phyloP scores from a whole-genome alignment of 768 basidiomycete genomes.

The Agaricus subrufescens region DNA sequence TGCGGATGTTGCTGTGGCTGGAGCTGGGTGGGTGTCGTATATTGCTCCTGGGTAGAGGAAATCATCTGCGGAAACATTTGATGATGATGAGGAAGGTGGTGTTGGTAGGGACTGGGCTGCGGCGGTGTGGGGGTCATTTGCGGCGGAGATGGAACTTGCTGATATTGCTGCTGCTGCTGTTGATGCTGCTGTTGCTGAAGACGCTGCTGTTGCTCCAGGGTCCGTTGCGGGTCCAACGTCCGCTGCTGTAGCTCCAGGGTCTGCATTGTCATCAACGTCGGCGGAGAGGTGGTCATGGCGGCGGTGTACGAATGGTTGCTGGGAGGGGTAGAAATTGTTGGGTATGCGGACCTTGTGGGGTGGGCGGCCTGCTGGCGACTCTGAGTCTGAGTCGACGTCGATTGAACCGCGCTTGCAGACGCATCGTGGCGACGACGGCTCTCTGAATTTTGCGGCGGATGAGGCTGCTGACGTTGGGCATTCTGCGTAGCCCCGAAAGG shows the following conservation, averaged over 20 bases:
- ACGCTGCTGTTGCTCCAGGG: neutral
- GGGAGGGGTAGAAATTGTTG: conserved; percentile 25
- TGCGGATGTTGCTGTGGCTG: conserved; percentile 7
- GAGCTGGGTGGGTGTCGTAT: conserved; percentile 13
- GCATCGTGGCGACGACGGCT: conserved; percentile 2
- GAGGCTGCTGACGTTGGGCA: neutral
- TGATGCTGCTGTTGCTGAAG: conserved; percentile 10
- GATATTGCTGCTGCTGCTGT: conserved; percentile 2
- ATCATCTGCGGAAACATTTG: conserved; percentile 9
- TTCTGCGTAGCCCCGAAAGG: conserved; percentile 11
- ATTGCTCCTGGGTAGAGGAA: conserved; percentile 8
- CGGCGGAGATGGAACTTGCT: conserved; percentile 11
- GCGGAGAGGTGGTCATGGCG: no score
- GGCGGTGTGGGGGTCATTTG: conserved; percentile 11
- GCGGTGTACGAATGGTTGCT: conserved; percentile 8
- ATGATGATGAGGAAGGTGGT: conserved; percentile 19
- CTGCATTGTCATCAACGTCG: neutral
- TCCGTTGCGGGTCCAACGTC: neutral
- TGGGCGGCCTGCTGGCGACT: conserved; percentile 2
- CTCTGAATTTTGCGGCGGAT: neutral
- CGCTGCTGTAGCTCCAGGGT: neutral
- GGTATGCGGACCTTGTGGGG: conserved; percentile 25
- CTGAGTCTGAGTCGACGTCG: conserved; percentile 5
- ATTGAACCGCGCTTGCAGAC: conserved; percentile 20
- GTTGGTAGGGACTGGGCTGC: conserved; percentile 22